Percentiles rank a stretch among this genome's conserved stretches.
phyloP scores from a whole-genome alignment of 1,284 basidiomycete genomes.

The Cryptococcus floricola region DNA sequence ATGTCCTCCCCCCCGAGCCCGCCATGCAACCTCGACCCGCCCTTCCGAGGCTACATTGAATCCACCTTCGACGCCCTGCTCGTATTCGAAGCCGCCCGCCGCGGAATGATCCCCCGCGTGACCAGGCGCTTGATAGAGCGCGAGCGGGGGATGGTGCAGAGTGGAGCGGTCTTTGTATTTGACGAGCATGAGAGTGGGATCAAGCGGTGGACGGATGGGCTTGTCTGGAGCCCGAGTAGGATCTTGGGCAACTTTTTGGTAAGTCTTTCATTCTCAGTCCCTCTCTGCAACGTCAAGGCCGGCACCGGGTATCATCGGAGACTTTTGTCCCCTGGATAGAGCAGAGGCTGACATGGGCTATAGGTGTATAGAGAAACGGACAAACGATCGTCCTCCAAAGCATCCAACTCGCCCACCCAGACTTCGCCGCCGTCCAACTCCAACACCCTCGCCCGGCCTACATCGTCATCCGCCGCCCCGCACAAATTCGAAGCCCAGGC shows the following conservation, averaged over 20 bases:
- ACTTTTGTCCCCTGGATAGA: background rate
- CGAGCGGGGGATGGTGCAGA: slow-evolving; percentile 87
- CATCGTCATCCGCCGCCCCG: slow-evolving; percentile 3
- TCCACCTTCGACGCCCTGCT: slow-evolving; percentile 92
- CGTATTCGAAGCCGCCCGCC: slow-evolving; percentile 87
- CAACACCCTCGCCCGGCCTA: slow-evolving; percentile 1
- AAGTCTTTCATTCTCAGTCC: slow-evolving; percentile 21
- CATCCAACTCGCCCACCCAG: slow-evolving; percentile 13
- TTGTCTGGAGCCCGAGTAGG: slow-evolving; percentile 68
- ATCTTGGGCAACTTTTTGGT: slow-evolving; percentile 86
- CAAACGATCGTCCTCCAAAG: slow-evolving; percentile 52
- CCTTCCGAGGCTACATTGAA: slow-evolving; percentile 89
- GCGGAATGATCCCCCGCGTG: slow-evolving; percentile 85
- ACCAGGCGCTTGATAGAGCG: slow-evolving; percentile 90
- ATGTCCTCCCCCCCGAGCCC: slow-evolving; percentile 12
- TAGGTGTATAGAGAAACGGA: slow-evolving; percentile 84
- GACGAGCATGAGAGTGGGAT: slow-evolving; percentile 97
- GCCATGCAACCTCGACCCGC: slow-evolving; percentile 61
- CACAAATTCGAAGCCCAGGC: background rate
- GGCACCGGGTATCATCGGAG: background rate
- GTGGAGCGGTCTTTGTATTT: slow-evolving; percentile 94
- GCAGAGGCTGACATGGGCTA: too few relatives aligned
- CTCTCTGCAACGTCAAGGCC: background rate
- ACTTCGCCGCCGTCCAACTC: slow-evolving; percentile 11
- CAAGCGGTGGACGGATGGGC: slow-evolving; percentile 97